phyloP scores from a whole-genome alignment of 306 rosid species.

The Canavalia gladiata region DNA sequence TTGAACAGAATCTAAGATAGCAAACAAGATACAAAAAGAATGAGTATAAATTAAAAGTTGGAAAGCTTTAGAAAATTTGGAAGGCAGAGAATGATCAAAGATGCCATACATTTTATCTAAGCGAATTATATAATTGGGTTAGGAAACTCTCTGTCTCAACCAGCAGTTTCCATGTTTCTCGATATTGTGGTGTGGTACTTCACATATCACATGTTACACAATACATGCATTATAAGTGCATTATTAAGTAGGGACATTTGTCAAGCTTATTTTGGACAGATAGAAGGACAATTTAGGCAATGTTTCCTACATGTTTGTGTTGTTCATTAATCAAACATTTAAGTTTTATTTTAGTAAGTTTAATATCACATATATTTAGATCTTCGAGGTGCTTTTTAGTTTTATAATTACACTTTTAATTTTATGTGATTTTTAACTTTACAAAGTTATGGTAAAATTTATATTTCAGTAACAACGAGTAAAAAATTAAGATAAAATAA shows the following conservation, averaged over 20 bases:
- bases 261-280: neutral
- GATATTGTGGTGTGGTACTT: neutral
- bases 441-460: no score
- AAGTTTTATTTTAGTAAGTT: no score
- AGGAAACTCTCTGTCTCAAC: constrained; percentile 20
- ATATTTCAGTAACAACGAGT: no score
- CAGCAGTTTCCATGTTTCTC: neutral
- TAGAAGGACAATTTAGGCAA: neutral
- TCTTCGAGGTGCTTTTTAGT: no score
- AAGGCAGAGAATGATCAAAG: constrained; percentile 29
- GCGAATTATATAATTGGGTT: neutral
- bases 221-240: neutral
- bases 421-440: no score
- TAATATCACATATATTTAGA: no score
- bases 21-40: neutral
- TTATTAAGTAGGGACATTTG: neutral
- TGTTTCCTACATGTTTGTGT: neutral
- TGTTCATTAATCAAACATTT: neutral
- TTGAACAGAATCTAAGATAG: neutral
- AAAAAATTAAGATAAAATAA: no score
- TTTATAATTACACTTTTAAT: no score
- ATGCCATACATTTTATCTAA: constrained; percentile 10
- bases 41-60: constrained; percentile 6
- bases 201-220: constrained; percentile 3
- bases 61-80: constrained; percentile 32